Percentiles rank a stretch among this genome's conserved stretches.
These are phyloP conservation scores for Climacium dendroides DNA, from an alignment of 225 moss, liverwort and hornwort genomes.

Conservation along the genomic window DNA sequence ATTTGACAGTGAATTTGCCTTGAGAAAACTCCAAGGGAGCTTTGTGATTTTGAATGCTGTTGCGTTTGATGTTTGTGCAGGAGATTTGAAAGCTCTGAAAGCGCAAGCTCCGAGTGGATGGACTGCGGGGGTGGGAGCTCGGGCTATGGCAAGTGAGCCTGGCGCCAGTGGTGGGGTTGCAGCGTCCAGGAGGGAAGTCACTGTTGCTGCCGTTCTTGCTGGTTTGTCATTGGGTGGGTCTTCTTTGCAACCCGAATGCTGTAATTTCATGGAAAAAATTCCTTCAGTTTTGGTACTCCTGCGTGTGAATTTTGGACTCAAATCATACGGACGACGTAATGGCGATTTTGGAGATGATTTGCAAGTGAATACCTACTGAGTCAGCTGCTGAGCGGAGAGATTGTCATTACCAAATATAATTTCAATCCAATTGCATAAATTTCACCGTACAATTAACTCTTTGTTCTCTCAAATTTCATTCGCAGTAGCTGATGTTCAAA, in stretches of 20 bases:
- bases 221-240: slow-evolving; percentile 23
- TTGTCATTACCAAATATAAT: background rate
- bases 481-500: background rate
- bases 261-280: background rate
- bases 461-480: background rate
- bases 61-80: background rate
- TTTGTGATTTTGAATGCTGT: background rate
- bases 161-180: background rate
- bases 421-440: background rate
- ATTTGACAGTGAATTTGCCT: background rate
- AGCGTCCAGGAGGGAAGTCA: slow-evolving; percentile 26
- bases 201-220: slow-evolving; percentile 19
- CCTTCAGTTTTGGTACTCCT: background rate
- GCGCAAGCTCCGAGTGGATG: slow-evolving; percentile 1
- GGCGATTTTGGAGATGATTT: background rate
- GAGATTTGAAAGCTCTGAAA: background rate
- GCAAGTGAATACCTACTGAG: background rate
- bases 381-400: background rate
- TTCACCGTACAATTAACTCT: background rate
- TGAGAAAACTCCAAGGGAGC: background rate
- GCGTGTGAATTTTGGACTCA: background rate
- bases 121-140: background rate
- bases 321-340: background rate
- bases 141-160: slow-evolving; percentile 4
- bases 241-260: background rate